Evolutionary conservation across 2,329 filamentous ascomycete genomes (phyloP).

Genomic region (Neodidymelliopsis sp.): DNA sequence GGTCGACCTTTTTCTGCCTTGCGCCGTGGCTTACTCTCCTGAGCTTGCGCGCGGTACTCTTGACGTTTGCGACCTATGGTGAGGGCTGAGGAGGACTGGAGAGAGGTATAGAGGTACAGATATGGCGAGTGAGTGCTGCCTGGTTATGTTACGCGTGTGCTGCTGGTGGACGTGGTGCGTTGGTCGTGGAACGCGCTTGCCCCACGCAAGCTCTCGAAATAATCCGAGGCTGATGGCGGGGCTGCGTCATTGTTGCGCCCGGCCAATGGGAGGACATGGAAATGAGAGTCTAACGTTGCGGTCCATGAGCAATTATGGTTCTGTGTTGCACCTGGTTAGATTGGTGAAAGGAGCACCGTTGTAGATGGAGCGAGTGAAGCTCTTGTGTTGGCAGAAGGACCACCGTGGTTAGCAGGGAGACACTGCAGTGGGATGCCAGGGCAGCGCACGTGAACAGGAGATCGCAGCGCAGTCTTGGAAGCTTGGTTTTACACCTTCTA

Average conservation of each 20-base stretch:
- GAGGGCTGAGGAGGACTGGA: conserved; percentile 17
- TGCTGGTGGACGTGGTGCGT: conserved; percentile 2
- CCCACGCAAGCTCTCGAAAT: conserved; percentile 4
- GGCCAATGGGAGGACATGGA: conserved; percentile 16
- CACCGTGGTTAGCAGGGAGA: conserved; percentile 1
- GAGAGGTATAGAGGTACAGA: background rate
- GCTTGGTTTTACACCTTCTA: too few relatives aligned
- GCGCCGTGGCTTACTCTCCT: conserved; percentile 45
- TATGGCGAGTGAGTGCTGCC: background rate
- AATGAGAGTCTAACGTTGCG: conserved; percentile 1
- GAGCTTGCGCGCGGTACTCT: conserved; percentile 50
- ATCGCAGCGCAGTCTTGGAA: background rate
- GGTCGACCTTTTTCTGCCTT: conserved; percentile 25
- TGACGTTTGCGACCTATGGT: conserved; percentile 62
- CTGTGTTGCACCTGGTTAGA: too few relatives aligned
- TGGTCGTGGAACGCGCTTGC: background rate
- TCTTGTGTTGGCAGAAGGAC: too few relatives aligned
- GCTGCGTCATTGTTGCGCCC: conserved; percentile 11
- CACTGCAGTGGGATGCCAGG: background rate
- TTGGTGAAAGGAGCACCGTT: too few relatives aligned
- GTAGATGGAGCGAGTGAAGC: too few relatives aligned
- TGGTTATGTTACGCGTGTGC: background rate
- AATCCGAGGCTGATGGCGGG: conserved; percentile 7
- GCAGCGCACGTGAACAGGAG: too few relatives aligned
- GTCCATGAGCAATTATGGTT: background rate